Evolutionary conservation across 2,329 filamentous ascomycete species (phyloP), one percentile per base, ranked within the genome.

Genomic region (Aspergillus sp.): DNA sequence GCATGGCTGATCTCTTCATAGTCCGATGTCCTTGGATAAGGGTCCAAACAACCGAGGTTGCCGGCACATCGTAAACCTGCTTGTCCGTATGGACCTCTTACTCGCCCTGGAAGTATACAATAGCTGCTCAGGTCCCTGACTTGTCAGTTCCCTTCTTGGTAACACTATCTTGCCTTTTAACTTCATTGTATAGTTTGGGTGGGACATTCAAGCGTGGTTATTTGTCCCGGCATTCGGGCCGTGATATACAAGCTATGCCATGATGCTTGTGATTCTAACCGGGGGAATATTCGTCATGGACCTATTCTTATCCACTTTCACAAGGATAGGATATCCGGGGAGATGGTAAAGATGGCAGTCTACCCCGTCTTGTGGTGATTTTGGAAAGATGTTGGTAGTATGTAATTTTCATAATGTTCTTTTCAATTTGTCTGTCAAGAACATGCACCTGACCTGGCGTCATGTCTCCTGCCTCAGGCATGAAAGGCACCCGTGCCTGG

Each of bases 381-480:
- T 0, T 19, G 39, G 0, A 43, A 5, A 5, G 41, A 13, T 23
- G 41, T 7, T 45, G 41, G 2, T 23, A 10, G 41, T 45, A 21
- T 38, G 19, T 15, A 13, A n/a, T 9, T 9, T 17, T 36, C 32
- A 36, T 30, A 0, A 30, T 3, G 12, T 36, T 36, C 32, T 36
- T 13, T 15, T 2, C 32, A 36, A 21, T 13, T 15, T 41, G 23
- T 41, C 17, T 21, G 21, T 21, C 21, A 12, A 41, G 32, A 7
- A 21, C 19, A 51, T 48, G 68, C 71, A 73, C 69, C 66, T 72
- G 69, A 72, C 67, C 67, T 69, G 69, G 70, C 69, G 70, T 74
- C 67, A 65, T 66, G 69, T 63, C 62, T 68, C 57, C 57, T 64
- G 70, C 69, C 72, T 74, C 60, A 72, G 71, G 69, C 69, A 61